A percentile compares a stretch with the other conserved stretches of the same genome.
These are phyloP conservation scores for Letharia columbiana DNA, from an alignment of 495 filamentous ascomycete genomes.

Conservation along the genomic window DNA sequence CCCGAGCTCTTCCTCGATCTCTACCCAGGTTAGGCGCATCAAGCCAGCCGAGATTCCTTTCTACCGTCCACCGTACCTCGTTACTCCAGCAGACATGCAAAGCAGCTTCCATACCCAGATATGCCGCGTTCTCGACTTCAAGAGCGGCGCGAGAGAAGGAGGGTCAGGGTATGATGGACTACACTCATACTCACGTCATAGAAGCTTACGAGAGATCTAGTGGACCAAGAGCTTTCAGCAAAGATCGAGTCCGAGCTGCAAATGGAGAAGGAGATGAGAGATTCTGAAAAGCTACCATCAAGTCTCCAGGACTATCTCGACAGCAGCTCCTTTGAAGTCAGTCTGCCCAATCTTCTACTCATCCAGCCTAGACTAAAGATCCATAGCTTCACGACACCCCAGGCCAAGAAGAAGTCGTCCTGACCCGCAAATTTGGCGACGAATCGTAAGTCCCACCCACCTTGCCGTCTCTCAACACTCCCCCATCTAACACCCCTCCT, in stretches of 20 bases:
- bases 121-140: slow-evolving; percentile 68
- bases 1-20: slow-evolving; percentile 63
- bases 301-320: slow-evolving; percentile 66
- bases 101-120: slow-evolving; percentile 44
- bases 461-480: slow-evolving; percentile 19
- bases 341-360: background rate
- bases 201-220: slow-evolving; percentile 27
- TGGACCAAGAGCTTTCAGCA: slow-evolving; percentile 62
- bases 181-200: background rate
- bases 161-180: slow-evolving; percentile 42
- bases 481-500: slow-evolving; percentile 17
- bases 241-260: slow-evolving; percentile 73
- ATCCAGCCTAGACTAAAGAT: slow-evolving; percentile 5
- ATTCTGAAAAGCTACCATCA: slow-evolving; percentile 48
- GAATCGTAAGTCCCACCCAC: slow-evolving; percentile 58
- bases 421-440: slow-evolving; percentile 74
- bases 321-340: slow-evolving; percentile 52
- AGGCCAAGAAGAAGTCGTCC: slow-evolving; percentile 77
- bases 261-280: slow-evolving; percentile 49
- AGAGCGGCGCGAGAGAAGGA: slow-evolving; percentile 46
- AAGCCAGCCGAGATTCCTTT: slow-evolving; percentile 44
- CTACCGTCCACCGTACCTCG: slow-evolving; percentile 37
- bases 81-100: slow-evolving; percentile 44
- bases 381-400: slow-evolving; percentile 61
- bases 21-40: slow-evolving; percentile 51